These are phyloP conservation scores for Aspergillus fumigatiaffinis DNA, from an alignment of 2,329 filamentous ascomycete species.

Conservation along the genomic window DNA sequence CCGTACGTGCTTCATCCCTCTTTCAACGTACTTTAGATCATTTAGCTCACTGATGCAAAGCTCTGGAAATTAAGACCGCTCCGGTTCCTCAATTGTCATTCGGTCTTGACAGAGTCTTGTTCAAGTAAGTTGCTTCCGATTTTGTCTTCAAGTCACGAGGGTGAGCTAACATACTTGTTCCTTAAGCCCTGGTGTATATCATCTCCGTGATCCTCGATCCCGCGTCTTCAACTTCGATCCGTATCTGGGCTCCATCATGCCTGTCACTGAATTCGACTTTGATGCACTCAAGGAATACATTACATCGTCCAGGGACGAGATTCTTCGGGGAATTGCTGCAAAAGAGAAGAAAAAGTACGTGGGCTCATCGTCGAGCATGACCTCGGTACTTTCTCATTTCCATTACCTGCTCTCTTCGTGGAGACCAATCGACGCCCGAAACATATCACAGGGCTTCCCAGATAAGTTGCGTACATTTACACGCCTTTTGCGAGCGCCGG, in stretches of 20 bases:
- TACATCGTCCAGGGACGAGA: constrained; percentile 80
- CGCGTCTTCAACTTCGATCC: constrained; percentile 96
- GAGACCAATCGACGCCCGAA: constrained; percentile 64
- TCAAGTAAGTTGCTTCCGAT: constrained; percentile 58
- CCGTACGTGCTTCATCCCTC: constrained; percentile 10
- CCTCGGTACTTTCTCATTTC: constrained; percentile 78
- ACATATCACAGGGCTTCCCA: constrained; percentile 65
- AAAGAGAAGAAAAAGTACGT: constrained; percentile 73
- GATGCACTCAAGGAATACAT: constrained; percentile 79
- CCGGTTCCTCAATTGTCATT: constrained; percentile 64
- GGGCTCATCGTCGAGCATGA: constrained; percentile 97
- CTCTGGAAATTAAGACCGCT: constrained; percentile 43
- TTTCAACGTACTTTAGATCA: neutral
- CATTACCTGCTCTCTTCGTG: constrained; percentile 86
- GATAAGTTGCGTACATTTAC: constrained; percentile 66
- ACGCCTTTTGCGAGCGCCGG: constrained; percentile 65
- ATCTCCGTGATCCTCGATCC: constrained; percentile 81
- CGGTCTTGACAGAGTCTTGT: constrained; percentile 82
- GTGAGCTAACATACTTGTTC: constrained; percentile 6
- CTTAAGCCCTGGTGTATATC: constrained; percentile 71
- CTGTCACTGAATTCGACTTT: constrained; percentile 88
- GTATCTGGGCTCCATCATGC: constrained; percentile 90
- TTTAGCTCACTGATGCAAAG: constrained; percentile 16
- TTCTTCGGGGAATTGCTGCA: constrained; percentile 65
- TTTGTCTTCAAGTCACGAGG: neutral